Base-by-base conservation (phyloP, 73 alveolate species). In the Urostyla sp. region DNA sequence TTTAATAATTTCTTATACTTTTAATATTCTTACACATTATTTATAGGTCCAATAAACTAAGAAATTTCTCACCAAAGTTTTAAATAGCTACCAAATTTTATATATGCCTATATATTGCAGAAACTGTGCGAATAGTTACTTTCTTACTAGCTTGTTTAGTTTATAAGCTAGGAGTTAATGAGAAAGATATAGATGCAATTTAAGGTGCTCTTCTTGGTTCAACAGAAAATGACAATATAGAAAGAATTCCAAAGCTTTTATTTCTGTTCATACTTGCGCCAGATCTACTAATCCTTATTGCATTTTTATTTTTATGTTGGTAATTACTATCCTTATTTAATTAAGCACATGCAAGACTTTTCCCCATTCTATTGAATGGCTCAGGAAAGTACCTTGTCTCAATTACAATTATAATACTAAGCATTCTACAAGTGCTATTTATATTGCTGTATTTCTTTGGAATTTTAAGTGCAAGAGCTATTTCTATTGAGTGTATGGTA, bases 281-380 rank as follows among this genome's bases (percentile, higher is more conserved):
- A 54, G 87, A 75, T 21, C 34, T 75, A 40, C 51, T 75, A 3
- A 48, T 75, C 28, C 32, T 75, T 36, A 50, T 57, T 43, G 58
- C 78, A 8, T 75, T 55, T 55, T 24, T 56, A 21, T 8, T 75
- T 4, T 53, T 75, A 27, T 54, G 54, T 28, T 75, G 87, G 87
- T 54, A 75, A 46, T 35, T 75, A 8, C 67, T 75, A 40, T 54
- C 73, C 0, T 56, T 75, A 27, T 75, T 52, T 31, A 50, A 75
- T 21, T 18, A 55, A 18, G 87, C 79, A n/a, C 87, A 75, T 75
- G 72, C 74, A 55, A 75, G 57, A 38, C 31, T 75, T 15, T 52
- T 53, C 45, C 50, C 43, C 40, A 57, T 75, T 1, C 24, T 57
- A 50, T 56, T 51, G 24, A 20, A 36, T 27, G 74, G 74, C n/a